A percentile compares a stretch with the other conserved stretches of the same genome.
These are phyloP conservation scores for Eutrema japonicum DNA, from an alignment of 345 rosid species.

Conservation along the genomic window DNA sequence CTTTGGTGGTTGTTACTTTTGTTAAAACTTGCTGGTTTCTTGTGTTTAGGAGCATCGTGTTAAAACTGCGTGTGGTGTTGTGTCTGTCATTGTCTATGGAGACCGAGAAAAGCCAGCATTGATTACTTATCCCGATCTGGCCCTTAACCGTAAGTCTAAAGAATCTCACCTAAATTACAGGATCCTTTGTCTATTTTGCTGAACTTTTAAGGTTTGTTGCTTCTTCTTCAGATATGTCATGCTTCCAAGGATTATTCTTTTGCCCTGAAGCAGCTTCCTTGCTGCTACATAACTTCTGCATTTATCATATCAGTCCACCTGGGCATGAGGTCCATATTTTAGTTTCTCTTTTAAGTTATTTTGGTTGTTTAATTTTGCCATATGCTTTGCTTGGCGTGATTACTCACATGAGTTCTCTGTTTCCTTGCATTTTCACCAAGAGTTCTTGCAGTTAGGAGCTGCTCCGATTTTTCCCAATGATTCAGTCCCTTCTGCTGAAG, in stretches of 20 bases:
- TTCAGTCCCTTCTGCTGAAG: slow-evolving; percentile 64
- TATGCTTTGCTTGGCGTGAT: slow-evolving; percentile 17
- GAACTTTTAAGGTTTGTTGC: slow-evolving; percentile 6
- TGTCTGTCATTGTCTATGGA: slow-evolving; percentile 83
- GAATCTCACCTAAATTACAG: slow-evolving; percentile 10
- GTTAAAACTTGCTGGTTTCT: slow-evolving; percentile 27
- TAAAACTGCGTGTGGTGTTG: slow-evolving; percentile 69
- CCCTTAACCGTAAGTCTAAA: slow-evolving; percentile 67
- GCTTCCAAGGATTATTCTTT: slow-evolving; percentile 92
- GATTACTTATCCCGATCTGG: slow-evolving; percentile 90
- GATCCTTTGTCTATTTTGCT: slow-evolving; percentile 23
- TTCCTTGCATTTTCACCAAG: slow-evolving; percentile 57
- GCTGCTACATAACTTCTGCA: slow-evolving; percentile 94
- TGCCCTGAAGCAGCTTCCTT: slow-evolving; percentile 96
- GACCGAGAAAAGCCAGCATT: slow-evolving; percentile 85
- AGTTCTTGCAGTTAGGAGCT: slow-evolving; percentile 95
- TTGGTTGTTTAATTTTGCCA: neutral
- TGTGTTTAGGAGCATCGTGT: slow-evolving; percentile 77
- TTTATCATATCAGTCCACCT: slow-evolving; percentile 95
- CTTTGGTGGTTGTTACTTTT: neutral
- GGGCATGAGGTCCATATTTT: slow-evolving; percentile 91
- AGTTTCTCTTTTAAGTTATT: slow-evolving; percentile 37
- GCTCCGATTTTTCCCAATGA: slow-evolving; percentile 61
- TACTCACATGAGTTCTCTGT: slow-evolving; percentile 21
- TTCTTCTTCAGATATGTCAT: slow-evolving; percentile 75